Percentiles rank a stretch among this genome's conserved stretches.
Evolutionary conservation across 2,329 filamentous ascomycete species (phyloP).

Genomic region (Sporothrix euskadiensis): DNA sequence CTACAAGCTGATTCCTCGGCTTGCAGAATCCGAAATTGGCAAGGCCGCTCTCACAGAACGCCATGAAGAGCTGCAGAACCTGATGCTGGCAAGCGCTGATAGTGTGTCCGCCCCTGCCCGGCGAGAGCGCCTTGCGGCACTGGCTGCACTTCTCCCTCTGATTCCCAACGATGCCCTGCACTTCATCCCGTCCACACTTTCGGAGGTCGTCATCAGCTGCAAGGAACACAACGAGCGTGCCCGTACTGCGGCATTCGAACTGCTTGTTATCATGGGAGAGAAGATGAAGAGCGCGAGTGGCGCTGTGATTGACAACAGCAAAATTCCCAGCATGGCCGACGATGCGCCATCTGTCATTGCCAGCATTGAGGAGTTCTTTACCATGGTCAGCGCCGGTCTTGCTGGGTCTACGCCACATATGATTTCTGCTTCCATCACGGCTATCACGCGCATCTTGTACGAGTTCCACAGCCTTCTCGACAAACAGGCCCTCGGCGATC

Average conservation of each 20-base stretch:
- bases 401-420: conserved; percentile 93
- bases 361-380: conserved; percentile 92
- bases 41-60: conserved; percentile 74
- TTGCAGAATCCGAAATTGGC: conserved; percentile 78
- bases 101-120: conserved; percentile 85
- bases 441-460: conserved; percentile 88
- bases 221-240: conserved; percentile 98
- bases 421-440: conserved; percentile 96
- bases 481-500: conserved; percentile 70
- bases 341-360: conserved; percentile 76
- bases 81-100: conserved; percentile 76
- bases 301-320: conserved; percentile 77
- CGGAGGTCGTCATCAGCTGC: conserved; percentile 92
- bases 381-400: conserved; percentile 95
- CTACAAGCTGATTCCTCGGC: conserved; percentile 92
- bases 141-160: conserved; percentile 76
- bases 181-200: conserved; percentile 88
- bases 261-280: conserved; percentile 85
- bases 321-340: conserved; percentile 81
- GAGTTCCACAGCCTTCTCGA: conserved; percentile 77
- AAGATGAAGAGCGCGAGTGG: conserved; percentile 68
- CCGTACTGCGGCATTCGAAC: conserved; percentile 81
- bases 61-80: conserved; percentile 74
- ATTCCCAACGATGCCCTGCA: conserved; percentile 77
- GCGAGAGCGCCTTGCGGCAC: conserved; percentile 80